A percentile compares a stretch with the other conserved stretches of the same genome.
These are phyloP conservation scores for Populus deltoides DNA, from an alignment of 345 rosid genomes.

Conservation along the genomic window DNA sequence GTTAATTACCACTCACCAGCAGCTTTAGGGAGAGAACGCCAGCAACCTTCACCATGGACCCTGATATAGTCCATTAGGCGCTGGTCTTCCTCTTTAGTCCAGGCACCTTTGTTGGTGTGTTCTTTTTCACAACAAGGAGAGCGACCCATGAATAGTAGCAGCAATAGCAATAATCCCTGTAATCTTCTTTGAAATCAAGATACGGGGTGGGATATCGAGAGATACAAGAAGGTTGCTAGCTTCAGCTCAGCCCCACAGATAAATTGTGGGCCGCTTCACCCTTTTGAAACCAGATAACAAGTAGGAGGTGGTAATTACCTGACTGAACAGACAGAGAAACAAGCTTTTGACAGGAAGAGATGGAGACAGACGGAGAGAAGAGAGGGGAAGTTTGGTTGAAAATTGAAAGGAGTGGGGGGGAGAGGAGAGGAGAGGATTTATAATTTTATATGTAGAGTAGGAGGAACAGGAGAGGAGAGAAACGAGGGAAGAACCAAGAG, in stretches of 20 bases:
- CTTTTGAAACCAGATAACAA: not conserved
- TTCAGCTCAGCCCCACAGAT: not conserved
- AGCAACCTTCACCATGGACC: slow-evolving; percentile 77
- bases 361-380: not conserved
- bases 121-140: slow-evolving; percentile 87
- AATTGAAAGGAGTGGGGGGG: not conserved
- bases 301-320: not conserved
- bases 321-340: not conserved
- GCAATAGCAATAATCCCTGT: not conserved
- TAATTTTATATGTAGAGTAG: not conserved
- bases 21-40: slow-evolving; percentile 88
- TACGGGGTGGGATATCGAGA: not conserved
- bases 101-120: slow-evolving; percentile 88
- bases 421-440: not conserved
- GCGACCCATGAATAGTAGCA: slow-evolving; percentile 58
- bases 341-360: not conserved
- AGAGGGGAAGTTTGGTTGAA: not conserved
- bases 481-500: slow-evolving; percentile 9
- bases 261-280: not conserved
- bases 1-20: slow-evolving; percentile 42
- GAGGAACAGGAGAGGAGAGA: slow-evolving; percentile 5
- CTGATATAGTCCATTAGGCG: slow-evolving; percentile 73
- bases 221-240: not conserved
- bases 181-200: not conserved
- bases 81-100: slow-evolving; percentile 89